Base-by-base conservation (phyloP, 192 early-diverging fungal species). In the Coemansia sp. region DNA sequence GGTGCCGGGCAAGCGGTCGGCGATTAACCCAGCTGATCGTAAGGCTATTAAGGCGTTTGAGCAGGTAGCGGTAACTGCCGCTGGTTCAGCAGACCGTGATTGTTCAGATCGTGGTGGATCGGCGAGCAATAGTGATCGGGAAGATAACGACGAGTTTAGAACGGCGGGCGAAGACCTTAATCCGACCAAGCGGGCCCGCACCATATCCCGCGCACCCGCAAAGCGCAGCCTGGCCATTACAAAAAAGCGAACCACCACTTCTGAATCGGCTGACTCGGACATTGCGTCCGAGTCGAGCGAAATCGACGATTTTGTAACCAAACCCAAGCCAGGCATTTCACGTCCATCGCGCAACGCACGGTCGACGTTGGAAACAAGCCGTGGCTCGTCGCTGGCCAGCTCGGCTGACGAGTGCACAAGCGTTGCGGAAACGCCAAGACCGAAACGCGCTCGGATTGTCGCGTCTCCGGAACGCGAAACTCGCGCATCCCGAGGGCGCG, bases 341-440 rank as follows among this genome's bases (percentile, higher is more conserved):
- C 71, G 60, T 43, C 74, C 74, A 17, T 85, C 68, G 14, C 80
- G 57, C 48, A 76, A 58, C 61, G 80, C 68, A 12, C 69, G 43
- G 39, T 75, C 59, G 35, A 82, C 61, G 39, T 65, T 51, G 63
- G 37, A 19, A n/a, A 41, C 27, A 25, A 39, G 31, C 55, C 17
- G 22, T 3, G 48, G 38, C 21, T 61, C 68, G 6, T 59, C 17
- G 4, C 56, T 22, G 4, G 19, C 47, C 4, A 59, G 35, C 17
- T 49, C 67, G 19, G 31, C 19, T 14, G 58, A 63, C 27, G 58
- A 51, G 31, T 23, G 23, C 17, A 31, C 6, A 2, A 45, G 47
- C 8, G 47, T 27, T 3, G 48, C 61, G 2, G 43, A 19, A 9
- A 57, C 43, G 2, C 56, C 45, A 6, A 43, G 51, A 4, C 54